These are phyloP conservation scores for Apiospora sp. DNA, from an alignment of 2,329 filamentous ascomycete genomes.

Conservation along the genomic window DNA sequence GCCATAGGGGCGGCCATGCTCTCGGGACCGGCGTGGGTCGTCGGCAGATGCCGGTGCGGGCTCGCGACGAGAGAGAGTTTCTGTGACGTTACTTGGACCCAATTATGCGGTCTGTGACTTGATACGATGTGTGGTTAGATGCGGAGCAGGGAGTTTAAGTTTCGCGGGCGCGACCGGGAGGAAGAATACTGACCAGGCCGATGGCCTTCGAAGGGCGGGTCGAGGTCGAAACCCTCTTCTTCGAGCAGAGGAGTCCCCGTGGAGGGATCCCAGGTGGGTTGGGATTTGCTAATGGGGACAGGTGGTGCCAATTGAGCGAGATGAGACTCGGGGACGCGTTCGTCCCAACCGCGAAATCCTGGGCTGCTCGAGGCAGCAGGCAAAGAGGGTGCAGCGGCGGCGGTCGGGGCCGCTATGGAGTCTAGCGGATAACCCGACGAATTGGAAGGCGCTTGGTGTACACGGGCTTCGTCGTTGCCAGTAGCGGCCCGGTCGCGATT, in stretches of 20 bases:
- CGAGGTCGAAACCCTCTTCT: constrained; percentile 45
- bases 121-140: constrained; percentile 33
- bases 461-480: neutral
- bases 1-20: constrained; percentile 37
- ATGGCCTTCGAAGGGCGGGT: constrained; percentile 31
- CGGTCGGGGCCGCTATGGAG: constrained; percentile 21
- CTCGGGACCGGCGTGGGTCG: constrained; percentile 30
- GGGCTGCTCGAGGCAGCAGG: neutral
- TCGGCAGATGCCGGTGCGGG: constrained; percentile 37
- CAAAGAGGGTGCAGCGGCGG: constrained; percentile 9
- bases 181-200: constrained; percentile 30
- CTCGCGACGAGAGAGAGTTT: constrained; percentile 32
- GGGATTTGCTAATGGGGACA: constrained; percentile 45
- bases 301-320: constrained; percentile 34
- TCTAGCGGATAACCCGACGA: constrained; percentile 8
- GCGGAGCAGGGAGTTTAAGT: constrained; percentile 32
- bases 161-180: neutral
- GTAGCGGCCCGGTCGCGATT: constrained; percentile 12
- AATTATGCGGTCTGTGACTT: constrained; percentile 42
- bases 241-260: constrained; percentile 47
- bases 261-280: constrained; percentile 46
- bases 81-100: constrained; percentile 43
- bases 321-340: constrained; percentile 3
- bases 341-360: constrained; percentile 9
- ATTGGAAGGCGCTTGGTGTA: constrained; percentile 2